Evolutionary conservation across 306 rosid genomes (phyloP), one percentile per base, ranked within the genome.

Genomic region (Abrus pulchellus): DNA sequence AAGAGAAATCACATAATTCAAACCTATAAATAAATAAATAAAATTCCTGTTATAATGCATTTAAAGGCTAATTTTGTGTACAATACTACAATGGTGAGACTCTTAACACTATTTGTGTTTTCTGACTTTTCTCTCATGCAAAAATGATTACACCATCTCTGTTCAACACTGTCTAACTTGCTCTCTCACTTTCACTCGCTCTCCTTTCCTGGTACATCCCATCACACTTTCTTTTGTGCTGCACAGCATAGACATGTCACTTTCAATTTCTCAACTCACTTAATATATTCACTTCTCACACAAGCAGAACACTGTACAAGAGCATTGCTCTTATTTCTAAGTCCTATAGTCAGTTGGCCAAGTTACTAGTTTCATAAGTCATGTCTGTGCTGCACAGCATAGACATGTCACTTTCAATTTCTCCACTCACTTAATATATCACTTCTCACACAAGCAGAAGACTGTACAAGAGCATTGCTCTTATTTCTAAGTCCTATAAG

Each of bases 161-260:
- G 8, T 64, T 38, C 45, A 64, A 30, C 32, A 27, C 49, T 64
- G 12, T 63, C 44, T 13, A 64, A 64, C 70, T 38, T 64, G 32
- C 73, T 29, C 13, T 32, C 66, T 60, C 27, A 68, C 74, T 68
- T 68, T 68, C 74, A 68, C 56, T 44, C 49, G 11, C 28, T 20
- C 55, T 13, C 33, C 43, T 60, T 1, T 68, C 41, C 40, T 10
- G 10, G 74, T 28, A 3, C 28, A 28, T 56, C 74, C 74, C 74
- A 29, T 68, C 40, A 68, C 40, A 9, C 56, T 68, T 68, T 45
- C 32, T 56, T 68, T 28, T 68, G 56, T 45, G 74, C 28, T 68
- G 27, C 56, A 68, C 10, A 28, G 11, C 14, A 6, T 4, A 45
- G 13, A 66, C 36, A 66, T 20, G 20, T 20, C 20, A 20, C 20